Percentiles rank a stretch among this genome's conserved stretches.
These are phyloP conservation scores for Coniosporium apollinis DNA, from an alignment of 495 filamentous ascomycete genomes.

Conservation along the genomic window DNA sequence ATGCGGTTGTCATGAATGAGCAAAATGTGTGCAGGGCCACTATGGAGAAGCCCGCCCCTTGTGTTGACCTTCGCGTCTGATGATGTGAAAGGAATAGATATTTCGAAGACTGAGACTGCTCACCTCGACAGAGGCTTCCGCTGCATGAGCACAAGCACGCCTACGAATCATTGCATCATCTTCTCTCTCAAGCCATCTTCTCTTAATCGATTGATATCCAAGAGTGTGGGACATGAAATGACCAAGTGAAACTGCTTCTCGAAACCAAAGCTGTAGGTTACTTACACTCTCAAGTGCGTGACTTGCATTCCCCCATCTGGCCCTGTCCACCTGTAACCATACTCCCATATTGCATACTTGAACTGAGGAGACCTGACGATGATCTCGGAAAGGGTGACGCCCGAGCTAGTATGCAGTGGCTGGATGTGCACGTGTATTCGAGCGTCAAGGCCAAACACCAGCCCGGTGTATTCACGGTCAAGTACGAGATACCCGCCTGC, in stretches of 20 bases:
- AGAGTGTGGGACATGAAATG: too few species aligned
- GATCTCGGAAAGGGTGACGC: conserved; percentile 46
- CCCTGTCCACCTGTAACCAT: conserved; percentile 49
- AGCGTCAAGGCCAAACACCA: conserved; percentile 88
- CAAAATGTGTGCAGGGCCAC: not conserved
- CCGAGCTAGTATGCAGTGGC: conserved; percentile 34
- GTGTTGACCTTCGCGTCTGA: too few species aligned
- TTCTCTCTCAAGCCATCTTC: conserved; percentile 6
- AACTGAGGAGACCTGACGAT: conserved; percentile 88
- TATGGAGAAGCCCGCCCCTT: too few species aligned
- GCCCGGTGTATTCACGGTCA: conserved; percentile 69
- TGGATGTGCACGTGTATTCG: conserved; percentile 76
- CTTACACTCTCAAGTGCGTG: conserved; percentile 64
- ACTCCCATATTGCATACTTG: conserved; percentile 67
- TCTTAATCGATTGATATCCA: conserved; percentile 4
- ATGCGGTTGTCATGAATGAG: conserved; percentile 1
- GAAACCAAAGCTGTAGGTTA: conserved; percentile 7
- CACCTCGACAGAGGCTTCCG: too few species aligned
- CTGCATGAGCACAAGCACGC: not conserved
- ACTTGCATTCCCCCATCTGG: conserved; percentile 62
- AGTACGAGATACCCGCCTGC: conserved; percentile 92
- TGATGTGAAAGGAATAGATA: too few species aligned
- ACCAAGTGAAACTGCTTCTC: not conserved
- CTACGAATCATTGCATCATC: not conserved
- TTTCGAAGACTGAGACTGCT: too few species aligned